Conservation (phyloP, 2,329 filamentous ascomycete species). For the Fusarium equiseti region DNA sequence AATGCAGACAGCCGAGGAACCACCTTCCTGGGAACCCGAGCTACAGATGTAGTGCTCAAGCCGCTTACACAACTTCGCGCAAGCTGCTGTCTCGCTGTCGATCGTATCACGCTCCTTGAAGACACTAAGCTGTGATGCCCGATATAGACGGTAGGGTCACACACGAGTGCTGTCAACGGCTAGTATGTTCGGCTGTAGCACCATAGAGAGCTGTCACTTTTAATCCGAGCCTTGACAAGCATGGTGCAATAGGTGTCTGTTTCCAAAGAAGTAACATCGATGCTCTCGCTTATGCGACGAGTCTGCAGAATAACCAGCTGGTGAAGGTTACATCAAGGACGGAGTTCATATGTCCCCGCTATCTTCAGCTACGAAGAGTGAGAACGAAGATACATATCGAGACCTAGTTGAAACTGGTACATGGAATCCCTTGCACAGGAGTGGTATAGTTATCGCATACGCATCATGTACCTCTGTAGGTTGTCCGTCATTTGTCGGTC, state of each 20-base stretch:
- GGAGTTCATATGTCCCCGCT: constrained; percentile 20
- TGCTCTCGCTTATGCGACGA: constrained; percentile 15
- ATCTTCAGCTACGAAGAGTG: constrained; percentile 12
- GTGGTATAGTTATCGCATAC: constrained; percentile 16
- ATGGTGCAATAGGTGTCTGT: background rate
- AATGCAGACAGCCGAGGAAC: constrained; percentile 35
- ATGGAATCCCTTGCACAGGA: constrained; percentile 22
- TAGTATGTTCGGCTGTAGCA: constrained; percentile 28
- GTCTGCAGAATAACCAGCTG: constrained; percentile 16
- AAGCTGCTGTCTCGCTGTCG: constrained; percentile 33
- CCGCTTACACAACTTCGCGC: constrained; percentile 43
- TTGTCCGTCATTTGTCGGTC: constrained; percentile 14
- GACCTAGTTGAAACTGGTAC: constrained; percentile 20
- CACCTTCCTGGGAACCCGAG: constrained; percentile 34
- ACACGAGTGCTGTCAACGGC: constrained; percentile 31
- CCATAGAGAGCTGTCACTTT: constrained; percentile 25
- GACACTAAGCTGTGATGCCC: constrained; percentile 28
- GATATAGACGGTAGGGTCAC: constrained; percentile 32
- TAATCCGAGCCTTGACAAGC: constrained; percentile 2
- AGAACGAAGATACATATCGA: constrained; percentile 11
- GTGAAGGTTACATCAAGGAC: constrained; percentile 30
- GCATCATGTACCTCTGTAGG: constrained; percentile 3
- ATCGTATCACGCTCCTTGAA: constrained; percentile 38
- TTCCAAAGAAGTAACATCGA: constrained; percentile 4
- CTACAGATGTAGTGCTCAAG: constrained; percentile 32